Evolutionary conservation across 257 asterid species (phyloP), one percentile per base, ranked within the genome.

Genomic region (Scutellaria barbata): DNA sequence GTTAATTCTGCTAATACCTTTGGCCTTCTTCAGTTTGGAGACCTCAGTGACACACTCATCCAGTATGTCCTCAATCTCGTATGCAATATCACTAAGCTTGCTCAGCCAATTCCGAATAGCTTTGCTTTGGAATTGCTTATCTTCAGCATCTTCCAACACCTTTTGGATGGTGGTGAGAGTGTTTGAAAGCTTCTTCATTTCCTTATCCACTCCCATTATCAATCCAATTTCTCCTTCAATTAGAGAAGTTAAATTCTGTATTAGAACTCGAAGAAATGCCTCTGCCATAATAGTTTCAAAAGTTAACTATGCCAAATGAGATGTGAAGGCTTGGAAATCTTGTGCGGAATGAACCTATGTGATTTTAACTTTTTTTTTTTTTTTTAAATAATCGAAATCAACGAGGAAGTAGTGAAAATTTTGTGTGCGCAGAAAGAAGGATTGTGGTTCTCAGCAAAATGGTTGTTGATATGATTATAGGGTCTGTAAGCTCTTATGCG

Each of bases 111-210:
- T 0, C 13, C 16, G 58, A 52, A 52, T 8, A 16, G 58, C 1
- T 35, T 5, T 56, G 66, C 20, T 17, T 2, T 39, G 69, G 9
- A 51, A 13, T 1, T 50, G 55, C 16, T 1, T n/a, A 9, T 50
- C 55, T 7, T 14, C 55, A 0, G 55, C 55, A 14, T 50, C 55
- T 14, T 50, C 75, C 1, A 74, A 35, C 56, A 70, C 80, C 0
- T 73, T 55, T 17, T 68, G 79, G 70, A 74, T 57, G 6, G 71
- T 12, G 62, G 77, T 63, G 59, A 79, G 73, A 16, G 6, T 66
- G 62, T 74, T 79, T 42, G 76, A 41, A 5, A 77, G 69, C 59
- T 74, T 78, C 37, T 65, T 46, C 57, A 16, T 51, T 16, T 51
- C 30, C 3, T 51, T 51, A 51, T 51, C 56, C 10, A 14, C 56